Evolutionary conservation across 495 filamentous ascomycete genomes (phyloP), one percentile per base, ranked within the genome.

Genomic region (Penicillium coffeae): DNA sequence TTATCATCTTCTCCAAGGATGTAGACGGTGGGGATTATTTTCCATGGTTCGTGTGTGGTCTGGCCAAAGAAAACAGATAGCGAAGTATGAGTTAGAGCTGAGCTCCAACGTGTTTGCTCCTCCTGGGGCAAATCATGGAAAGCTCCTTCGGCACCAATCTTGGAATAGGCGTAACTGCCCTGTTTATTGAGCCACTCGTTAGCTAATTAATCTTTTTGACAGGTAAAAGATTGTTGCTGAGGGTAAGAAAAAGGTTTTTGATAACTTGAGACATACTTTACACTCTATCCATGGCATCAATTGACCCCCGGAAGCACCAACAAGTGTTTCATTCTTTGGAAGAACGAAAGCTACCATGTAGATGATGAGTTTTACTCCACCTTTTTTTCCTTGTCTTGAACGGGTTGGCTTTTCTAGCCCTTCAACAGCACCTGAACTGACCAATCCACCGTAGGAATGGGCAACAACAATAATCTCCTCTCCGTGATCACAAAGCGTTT

Each of bases 401-500:
- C 76, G 59, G 8, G 59, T 50, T 2, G 43, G 30, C 42, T 72
- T 71, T 18, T 50, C 63, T 1, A 73, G 38, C 0, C 70, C 72
- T 48, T 71, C 66, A 38, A 75, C 65, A 8, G 72, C 71, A 25
- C 60, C 65, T 32, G 66, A 68, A 25, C 62, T 68, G 1, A 76
- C 70, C 0, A 73, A 51, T 15, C 76, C 77, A 25, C 77, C 74
- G 48, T 79, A 79, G 4, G 74, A 78, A 53, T 80, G 76, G 13
- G 58, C 65, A 3, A 78, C 55, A 13, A 80, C 48, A 4, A 80
- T 60, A 13, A 81, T 64, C 48, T 79, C 69, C 39, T 61, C 60
- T 4, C 73, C 72, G 1, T 65, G 38, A 54, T 68, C 50, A 58
- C 65, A 47, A 47, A 62, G 45, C 56, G 51, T 38, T 46, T 54